Conservation (phyloP, 768 basidiomycete genomes). For the Russula foetens region DNA sequence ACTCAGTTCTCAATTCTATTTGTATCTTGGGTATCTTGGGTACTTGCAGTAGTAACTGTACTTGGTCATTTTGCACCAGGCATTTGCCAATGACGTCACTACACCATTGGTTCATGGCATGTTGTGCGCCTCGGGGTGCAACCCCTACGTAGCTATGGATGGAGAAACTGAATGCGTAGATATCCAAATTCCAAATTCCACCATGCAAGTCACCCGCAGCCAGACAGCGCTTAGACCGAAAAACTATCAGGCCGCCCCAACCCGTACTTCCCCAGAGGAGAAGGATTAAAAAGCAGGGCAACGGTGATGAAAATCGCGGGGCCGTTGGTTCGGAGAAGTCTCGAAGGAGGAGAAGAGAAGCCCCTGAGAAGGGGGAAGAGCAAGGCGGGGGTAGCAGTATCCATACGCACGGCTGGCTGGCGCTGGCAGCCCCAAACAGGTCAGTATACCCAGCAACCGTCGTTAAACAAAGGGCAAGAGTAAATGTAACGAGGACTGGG, state of each 20-base stretch:
- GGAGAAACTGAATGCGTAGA: background rate
- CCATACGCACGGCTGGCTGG: background rate
- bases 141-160: too few relatives aligned
- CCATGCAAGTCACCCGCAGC: background rate
- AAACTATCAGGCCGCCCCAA: background rate
- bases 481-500: constrained; percentile 23
- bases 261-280: background rate
- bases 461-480: background rate
- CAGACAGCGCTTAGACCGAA: background rate
- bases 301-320: background rate
- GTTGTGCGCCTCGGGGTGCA: too few relatives aligned
- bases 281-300: background rate
- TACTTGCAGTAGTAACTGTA: too few relatives aligned
- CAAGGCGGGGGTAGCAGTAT: background rate
- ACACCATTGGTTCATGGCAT: too few relatives aligned
- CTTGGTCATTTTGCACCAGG: too few relatives aligned
- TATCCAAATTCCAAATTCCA: background rate
- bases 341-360: background rate
- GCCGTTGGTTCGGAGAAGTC: background rate
- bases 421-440: background rate
- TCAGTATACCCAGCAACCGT: background rate
- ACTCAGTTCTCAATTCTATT: too few relatives aligned
- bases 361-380: background rate
- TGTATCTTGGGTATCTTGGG: too few relatives aligned
- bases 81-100: too few relatives aligned